Conservation (phyloP, 805 yeast species). For the Candida stauntonica region DNA sequence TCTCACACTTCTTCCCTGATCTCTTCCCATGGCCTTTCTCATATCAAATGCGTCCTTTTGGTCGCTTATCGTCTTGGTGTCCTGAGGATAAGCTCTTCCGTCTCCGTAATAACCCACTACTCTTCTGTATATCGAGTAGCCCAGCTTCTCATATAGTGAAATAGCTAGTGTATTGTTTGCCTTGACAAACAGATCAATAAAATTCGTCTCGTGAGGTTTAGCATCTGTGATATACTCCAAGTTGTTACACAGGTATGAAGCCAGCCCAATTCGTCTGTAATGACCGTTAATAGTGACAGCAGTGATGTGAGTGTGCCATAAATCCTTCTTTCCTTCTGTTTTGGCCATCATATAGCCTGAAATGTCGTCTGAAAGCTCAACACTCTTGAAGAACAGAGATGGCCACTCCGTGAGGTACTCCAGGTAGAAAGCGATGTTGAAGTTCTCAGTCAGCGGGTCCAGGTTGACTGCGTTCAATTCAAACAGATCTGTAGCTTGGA, state of each 20-base stretch:
- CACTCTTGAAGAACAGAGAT: constrained; percentile 74
- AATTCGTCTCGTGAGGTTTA: constrained; percentile 77
- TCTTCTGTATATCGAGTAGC: constrained; percentile 78
- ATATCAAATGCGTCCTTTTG: constrained; percentile 84
- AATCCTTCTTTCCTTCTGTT: constrained; percentile 77
- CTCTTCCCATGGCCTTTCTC: constrained; percentile 64
- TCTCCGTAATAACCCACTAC: constrained; percentile 85
- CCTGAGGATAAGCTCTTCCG: constrained; percentile 35
- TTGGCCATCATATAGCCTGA: constrained; percentile 94
- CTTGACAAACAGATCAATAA: constrained; percentile 88
- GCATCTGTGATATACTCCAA: constrained; percentile 70
- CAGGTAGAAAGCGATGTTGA: constrained; percentile 75
- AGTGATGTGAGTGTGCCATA: constrained; percentile 96
- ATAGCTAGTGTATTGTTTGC: constrained; percentile 80
- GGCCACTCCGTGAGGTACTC: constrained; percentile 89
- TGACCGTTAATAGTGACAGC: constrained; percentile 88
- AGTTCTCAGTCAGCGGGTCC: constrained; percentile 90
- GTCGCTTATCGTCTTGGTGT: constrained; percentile 49
- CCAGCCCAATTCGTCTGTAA: constrained; percentile 82
- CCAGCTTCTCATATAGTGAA: constrained; percentile 77
- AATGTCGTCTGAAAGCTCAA: constrained; percentile 35
- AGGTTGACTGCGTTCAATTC: constrained; percentile 70
- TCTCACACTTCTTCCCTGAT: constrained; percentile 48
- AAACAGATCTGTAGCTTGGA: constrained; percentile 81
- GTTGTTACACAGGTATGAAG: constrained; percentile 70